Conservation (phyloP, 257 asterid genomes). For the Jacaranda copaia region DNA sequence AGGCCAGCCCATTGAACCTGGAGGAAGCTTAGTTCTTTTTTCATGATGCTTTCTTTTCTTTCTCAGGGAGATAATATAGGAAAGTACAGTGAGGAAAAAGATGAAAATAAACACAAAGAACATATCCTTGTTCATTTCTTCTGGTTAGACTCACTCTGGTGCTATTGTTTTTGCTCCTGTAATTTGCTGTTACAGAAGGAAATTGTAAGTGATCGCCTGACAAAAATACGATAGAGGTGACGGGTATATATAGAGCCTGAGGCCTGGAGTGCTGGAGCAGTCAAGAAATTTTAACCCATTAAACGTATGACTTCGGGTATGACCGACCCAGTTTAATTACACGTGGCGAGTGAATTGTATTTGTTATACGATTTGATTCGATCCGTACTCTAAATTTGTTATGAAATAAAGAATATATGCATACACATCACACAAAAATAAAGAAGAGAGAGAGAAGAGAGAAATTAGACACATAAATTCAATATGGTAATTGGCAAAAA, state of each 20-base stretch:
- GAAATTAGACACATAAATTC: too few species aligned
- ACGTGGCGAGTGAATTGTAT: too few species aligned
- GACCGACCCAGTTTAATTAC: too few species aligned
- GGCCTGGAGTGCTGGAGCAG: too few species aligned
- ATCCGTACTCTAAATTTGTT: too few species aligned
- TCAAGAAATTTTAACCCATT: background rate
- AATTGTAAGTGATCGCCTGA: background rate
- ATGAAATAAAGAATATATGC: too few species aligned
- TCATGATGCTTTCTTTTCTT: constrained; percentile 25
- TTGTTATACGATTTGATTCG: too few species aligned
- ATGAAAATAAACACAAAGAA: constrained; percentile 26
- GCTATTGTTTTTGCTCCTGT: background rate
- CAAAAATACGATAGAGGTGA: background rate
- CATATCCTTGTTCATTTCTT: constrained; percentile 31
- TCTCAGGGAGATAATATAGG: constrained; percentile 29
- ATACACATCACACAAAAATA: too few species aligned
- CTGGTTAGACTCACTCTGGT: too few species aligned
- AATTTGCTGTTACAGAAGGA: background rate
- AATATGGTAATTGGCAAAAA: too few species aligned
- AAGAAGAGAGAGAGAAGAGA: too few species aligned
- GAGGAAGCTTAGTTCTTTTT: constrained; percentile 54
- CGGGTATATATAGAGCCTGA: constrained; percentile 18
- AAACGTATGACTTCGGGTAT: too few species aligned
- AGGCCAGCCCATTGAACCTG: constrained; percentile 88
- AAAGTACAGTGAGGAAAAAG: constrained; percentile 34